Percentiles rank a stretch among this genome's conserved stretches.
These are phyloP conservation scores for Hibiscus mutabilis DNA, from an alignment of 345 rosid species.

Conservation along the genomic window DNA sequence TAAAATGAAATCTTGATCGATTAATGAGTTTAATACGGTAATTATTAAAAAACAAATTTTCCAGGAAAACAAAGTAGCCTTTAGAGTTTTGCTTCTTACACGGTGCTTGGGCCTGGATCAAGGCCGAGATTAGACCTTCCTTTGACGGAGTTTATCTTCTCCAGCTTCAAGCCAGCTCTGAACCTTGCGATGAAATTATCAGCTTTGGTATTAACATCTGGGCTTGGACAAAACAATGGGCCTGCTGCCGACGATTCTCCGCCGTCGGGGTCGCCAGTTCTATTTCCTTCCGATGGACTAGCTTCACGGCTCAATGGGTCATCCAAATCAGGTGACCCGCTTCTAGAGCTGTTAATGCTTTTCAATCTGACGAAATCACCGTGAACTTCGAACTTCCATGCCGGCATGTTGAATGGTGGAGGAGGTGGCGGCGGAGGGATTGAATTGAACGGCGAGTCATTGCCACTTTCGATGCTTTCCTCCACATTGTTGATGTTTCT, in stretches of 20 bases:
- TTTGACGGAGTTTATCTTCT: constrained; percentile 54
- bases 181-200: constrained; percentile 74
- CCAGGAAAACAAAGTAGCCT: background rate
- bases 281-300: constrained; percentile 20
- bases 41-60: no score
- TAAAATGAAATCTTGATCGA: no score
- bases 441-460: constrained; percentile 43
- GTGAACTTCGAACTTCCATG: constrained; percentile 49
- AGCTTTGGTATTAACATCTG: constrained; percentile 82
- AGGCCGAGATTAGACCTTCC: constrained; percentile 63
- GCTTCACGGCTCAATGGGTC: constrained; percentile 20
- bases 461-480: constrained; percentile 32
- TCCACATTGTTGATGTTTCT: constrained; percentile 17
- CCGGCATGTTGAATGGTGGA: constrained; percentile 65
- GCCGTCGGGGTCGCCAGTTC: background rate
- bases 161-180: constrained; percentile 67
- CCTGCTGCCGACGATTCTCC: background rate
- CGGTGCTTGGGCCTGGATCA: constrained; percentile 12
- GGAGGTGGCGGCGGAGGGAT: constrained; percentile 80
- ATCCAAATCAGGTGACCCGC: constrained; percentile 48
- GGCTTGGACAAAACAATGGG: constrained; percentile 63
- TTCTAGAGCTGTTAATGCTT: constrained; percentile 45
- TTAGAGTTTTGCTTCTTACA: background rate
- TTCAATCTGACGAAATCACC: constrained; percentile 69
- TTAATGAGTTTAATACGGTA: no score